A percentile compares a stretch with the other conserved stretches of the same genome.
These are phyloP conservation scores for Phytophthora brassicae DNA, from an alignment of 352 stramenopile species.

Conservation along the genomic window DNA sequence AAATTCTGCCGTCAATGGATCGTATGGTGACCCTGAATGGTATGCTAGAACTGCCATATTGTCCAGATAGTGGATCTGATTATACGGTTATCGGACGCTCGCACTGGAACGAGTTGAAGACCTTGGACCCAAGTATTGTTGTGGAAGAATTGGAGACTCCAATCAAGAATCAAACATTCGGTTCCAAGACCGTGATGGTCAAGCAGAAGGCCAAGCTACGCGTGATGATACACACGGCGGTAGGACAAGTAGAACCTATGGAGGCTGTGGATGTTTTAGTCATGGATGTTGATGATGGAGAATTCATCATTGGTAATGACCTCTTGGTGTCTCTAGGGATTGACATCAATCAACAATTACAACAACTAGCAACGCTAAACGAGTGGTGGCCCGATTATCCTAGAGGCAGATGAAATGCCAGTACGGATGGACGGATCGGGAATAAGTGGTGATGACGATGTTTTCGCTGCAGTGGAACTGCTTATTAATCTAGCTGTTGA, in stretches of 20 bases:
- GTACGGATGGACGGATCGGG: neutral
- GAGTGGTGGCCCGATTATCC: neutral
- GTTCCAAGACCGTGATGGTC: neutral
- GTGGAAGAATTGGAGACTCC: neutral
- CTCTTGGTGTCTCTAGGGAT: too few species aligned
- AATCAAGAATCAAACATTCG: slow-evolving; percentile 6
- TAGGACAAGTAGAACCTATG: neutral
- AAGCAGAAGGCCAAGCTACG: slow-evolving; percentile 2
- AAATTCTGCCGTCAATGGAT: neutral
- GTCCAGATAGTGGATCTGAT: slow-evolving; percentile 4
- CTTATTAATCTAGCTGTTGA: slow-evolving; percentile 7
- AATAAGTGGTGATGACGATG: neutral
- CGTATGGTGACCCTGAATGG: slow-evolving; percentile 3
- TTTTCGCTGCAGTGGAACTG: slow-evolving; percentile 1
- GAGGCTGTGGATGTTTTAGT: neutral
- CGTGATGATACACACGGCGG: slow-evolving; percentile 14
- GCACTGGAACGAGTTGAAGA: slow-evolving; percentile 1
- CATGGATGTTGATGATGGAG: neutral
- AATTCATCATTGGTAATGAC: too few species aligned
- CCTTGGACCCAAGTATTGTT: neutral
- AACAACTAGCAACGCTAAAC: neutral
- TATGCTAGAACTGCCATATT: slow-evolving; percentile 8
- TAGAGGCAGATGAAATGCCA: neutral
- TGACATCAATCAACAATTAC: too few species aligned
- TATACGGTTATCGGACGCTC: neutral